Evolutionary conservation across 2,329 filamentous ascomycete species (phyloP), one percentile per base, ranked within the genome.

Genomic region (Xylaria arbuscula): DNA sequence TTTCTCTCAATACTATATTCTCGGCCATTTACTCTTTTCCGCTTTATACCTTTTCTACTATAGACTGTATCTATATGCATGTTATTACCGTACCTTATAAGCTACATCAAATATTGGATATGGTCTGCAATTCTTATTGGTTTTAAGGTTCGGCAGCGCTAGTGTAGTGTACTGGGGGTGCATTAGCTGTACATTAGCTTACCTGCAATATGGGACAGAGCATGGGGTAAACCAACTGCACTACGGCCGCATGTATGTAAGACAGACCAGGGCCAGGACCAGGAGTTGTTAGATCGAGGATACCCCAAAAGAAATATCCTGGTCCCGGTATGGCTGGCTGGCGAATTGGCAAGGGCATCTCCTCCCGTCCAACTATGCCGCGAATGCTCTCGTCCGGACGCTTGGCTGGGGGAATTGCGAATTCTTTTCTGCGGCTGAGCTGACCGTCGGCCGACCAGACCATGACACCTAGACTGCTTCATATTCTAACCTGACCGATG

Each of bases 371-470:
- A 60, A 36, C 8, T 45, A 3, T 32, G 15, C 55, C 19, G 38
- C 19, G 36, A n/a, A n/a, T 45, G 1, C 22, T 42, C 24, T 34
- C 56, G 22, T 47, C 56, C 56, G 56, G 56, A 59, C 28, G 42
- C 32, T 57, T 32, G 40, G 47, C 60, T 48, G 51, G 62, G 54
- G 54, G 55, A 59, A 24, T 36, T 64, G 54, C 36, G 62, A 22
- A 55, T 66, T 60, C 47, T 63, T 24, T 54, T 56, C 3, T 63
- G 51, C 42, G 51, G 61, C 42, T 54, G 51, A 11, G 40, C 38
- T 38, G n/a, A 56, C n/a, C 53, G 28, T 40, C 51, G 28, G 51
- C 36, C 13, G 36, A 28, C 28, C 24, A 38, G 53, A 38, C 58
- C 47, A 10, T 62, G 48, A 36, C 47, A 50, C n/a, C 19, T 22